Percentiles rank a stretch among this genome's conserved stretches.
These are phyloP conservation scores for Cryomyces minteri DNA, from an alignment of 495 filamentous ascomycete genomes.

Conservation along the genomic window DNA sequence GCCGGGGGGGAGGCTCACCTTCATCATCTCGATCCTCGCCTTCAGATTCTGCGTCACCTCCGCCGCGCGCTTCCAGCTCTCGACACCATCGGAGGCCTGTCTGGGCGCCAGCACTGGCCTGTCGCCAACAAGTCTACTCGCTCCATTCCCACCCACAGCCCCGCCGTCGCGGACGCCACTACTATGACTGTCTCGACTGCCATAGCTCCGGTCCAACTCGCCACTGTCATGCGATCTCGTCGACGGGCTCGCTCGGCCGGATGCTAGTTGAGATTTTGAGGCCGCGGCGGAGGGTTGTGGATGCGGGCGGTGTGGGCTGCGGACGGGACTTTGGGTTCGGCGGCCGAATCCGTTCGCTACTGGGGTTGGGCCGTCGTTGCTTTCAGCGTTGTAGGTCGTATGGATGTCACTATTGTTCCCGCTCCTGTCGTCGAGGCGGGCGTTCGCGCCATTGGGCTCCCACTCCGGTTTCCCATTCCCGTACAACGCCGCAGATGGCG, in stretches of 20 bases:
- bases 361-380: neutral
- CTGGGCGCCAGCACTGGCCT: conserved; percentile 10
- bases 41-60: conserved; percentile 97
- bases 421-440: conserved; percentile 5
- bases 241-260: conserved; percentile 14
- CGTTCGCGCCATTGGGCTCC: neutral
- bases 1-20: conserved; percentile 27
- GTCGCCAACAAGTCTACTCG: neutral
- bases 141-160: neutral
- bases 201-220: no score
- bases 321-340: no score
- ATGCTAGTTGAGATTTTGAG: conserved; percentile 6
- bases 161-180: neutral
- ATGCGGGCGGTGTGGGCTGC: neutral
- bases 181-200: neutral
- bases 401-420: neutral
- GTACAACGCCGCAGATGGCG: conserved; percentile 13
- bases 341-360: no score
- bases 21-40: conserved; percentile 83
- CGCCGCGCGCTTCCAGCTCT: conserved; percentile 96
- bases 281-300: neutral
- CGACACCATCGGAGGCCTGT: conserved; percentile 38
- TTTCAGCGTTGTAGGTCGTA: neutral
- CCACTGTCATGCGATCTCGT: no score
- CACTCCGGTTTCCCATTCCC: conserved; percentile 1